Evolutionary conservation across 495 filamentous ascomycete genomes (phyloP).

Genomic region (Penicillium coffeae): DNA sequence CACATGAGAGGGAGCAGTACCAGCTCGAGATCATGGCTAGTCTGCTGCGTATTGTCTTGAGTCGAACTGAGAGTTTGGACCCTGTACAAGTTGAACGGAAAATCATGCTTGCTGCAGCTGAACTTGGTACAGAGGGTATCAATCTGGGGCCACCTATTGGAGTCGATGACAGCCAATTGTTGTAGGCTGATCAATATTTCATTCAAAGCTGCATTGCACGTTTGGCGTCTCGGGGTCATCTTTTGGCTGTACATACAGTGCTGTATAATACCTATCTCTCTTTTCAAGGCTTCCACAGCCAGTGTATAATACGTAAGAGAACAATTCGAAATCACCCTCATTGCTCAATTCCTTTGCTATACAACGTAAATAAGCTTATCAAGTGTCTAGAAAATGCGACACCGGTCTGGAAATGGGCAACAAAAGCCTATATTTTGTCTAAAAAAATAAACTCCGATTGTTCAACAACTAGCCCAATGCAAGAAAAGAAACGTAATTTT

Average conservation of each 20-base stretch:
- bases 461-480: background rate
- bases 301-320: too few species aligned
- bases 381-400: background rate
- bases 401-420: too few species aligned
- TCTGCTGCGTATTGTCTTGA: constrained; percentile 50
- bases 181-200: constrained; percentile 7
- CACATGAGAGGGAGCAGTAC: constrained; percentile 42
- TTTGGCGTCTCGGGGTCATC: constrained; percentile 10
- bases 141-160: constrained; percentile 29
- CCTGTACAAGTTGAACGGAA: constrained; percentile 35
- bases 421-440: too few species aligned
- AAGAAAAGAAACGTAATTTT: constrained; percentile 10
- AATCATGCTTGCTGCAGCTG: constrained; percentile 43
- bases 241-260: constrained; percentile 1
- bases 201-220: constrained; percentile 12
- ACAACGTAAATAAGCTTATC: background rate
- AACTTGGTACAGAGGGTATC: constrained; percentile 50
- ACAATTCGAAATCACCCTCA: background rate
- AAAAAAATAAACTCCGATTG: constrained; percentile 6
- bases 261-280: constrained; percentile 13
- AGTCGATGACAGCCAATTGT: constrained; percentile 29
- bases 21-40: constrained; percentile 48
- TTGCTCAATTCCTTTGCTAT: background rate
- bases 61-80: constrained; percentile 33
- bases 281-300: too few species aligned